Evolutionary conservation across 768 basidiomycete genomes (phyloP), one percentile per base, ranked within the genome.

Genomic region (Hygrocybe punicea): DNA sequence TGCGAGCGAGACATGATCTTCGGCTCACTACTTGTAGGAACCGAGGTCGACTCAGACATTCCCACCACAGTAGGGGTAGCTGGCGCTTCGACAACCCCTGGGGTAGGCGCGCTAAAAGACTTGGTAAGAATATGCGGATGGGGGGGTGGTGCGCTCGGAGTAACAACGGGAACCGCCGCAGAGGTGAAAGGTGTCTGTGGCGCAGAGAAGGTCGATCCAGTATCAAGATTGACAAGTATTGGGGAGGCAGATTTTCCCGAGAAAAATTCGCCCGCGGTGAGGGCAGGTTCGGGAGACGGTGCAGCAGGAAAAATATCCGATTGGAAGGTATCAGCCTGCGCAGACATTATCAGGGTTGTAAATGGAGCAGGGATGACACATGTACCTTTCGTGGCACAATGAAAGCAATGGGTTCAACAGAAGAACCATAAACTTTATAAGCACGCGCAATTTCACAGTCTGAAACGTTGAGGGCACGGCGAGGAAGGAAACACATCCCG

Each of bases 301-400:
- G 93, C 96, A 8, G 92, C 91, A 4, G 97, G 96, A 80, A 84
- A 98, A 70, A 98, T 96, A 71, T 98, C 96, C 13, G 93, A 86
- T 72, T 98, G 96, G 91, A 98, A 98, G 4, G 87, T 85, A 57
- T 98, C 94, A 36, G 94, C 82, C 91, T 93, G 16, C 14, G 23
- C 23, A 3, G 19, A 25, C 40, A 13, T 45, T 25, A 40, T 58
- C 23, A 59, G 44, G 55, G 46, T 53, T 29, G 42, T 47, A 33
- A 45, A 37, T 29, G 42, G 10, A 53, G 33, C 36, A 45, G 19
- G 21, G 25, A 19, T 19, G n/a, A n/a, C 36, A 19, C n/a, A 69
- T 81, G 52, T 60, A 90, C 93, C 73, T 89, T 96, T 60, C 96
- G 84, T 13, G 96, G 96, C 13, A 98, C 95, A 65, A 96, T 91